Percentiles rank a stretch among this genome's conserved stretches.
These are phyloP conservation scores for Tuber calosporum DNA, from an alignment of 495 filamentous ascomycete genomes.

Conservation along the genomic window DNA sequence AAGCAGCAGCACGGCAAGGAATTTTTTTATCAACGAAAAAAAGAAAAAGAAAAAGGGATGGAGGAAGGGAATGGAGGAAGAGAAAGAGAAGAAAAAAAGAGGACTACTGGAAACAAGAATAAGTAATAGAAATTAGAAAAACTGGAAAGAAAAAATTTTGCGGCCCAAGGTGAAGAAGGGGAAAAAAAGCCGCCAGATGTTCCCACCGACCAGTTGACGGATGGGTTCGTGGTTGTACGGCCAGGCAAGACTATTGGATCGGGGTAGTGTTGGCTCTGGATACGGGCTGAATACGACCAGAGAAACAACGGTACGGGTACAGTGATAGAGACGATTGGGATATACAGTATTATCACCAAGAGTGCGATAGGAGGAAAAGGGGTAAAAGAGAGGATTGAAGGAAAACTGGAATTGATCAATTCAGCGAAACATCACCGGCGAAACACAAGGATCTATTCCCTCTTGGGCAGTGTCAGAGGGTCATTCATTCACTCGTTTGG, in stretches of 20 bases:
- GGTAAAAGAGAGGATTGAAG: not conserved
- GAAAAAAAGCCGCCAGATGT: not conserved
- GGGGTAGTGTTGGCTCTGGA: not conserved
- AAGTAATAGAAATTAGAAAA: too few species aligned
- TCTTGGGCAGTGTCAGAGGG: not conserved
- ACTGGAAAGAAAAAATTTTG: too few species aligned
- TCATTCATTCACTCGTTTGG: not conserved
- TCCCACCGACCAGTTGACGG: not conserved
- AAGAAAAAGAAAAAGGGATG: not conserved
- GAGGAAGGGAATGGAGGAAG: not conserved
- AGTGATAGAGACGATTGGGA: not conserved
- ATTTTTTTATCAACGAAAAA: conserved; percentile 9
- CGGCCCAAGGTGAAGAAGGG: too few species aligned
- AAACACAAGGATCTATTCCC: not conserved
- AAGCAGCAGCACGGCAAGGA: not conserved
- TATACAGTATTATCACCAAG: not conserved
- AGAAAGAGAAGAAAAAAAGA: not conserved
- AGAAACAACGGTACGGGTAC: not conserved
- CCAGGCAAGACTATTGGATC: not conserved
- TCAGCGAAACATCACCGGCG: not conserved
- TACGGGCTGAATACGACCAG: not conserved
- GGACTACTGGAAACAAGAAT: too few species aligned
- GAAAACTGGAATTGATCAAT: conserved; percentile 2
- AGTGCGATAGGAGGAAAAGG: not conserved
- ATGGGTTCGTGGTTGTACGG: not conserved